Percentiles rank a stretch among this genome's conserved stretches.
Evolutionary conservation across 371 early-diverging fungal species (phyloP).

Genomic region (Mucor saturninus): DNA sequence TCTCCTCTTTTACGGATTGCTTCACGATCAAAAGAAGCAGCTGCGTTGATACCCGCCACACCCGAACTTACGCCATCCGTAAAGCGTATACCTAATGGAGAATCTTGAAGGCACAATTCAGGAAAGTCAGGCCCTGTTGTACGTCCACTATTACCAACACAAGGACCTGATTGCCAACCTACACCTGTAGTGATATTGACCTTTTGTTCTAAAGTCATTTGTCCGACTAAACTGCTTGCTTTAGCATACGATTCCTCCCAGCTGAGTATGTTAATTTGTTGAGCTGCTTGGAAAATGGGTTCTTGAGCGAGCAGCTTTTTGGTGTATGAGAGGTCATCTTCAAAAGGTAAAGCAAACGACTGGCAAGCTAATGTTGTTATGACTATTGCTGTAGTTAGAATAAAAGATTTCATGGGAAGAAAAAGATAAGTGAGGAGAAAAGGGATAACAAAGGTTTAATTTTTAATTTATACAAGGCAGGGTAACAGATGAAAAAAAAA

Average conservation of each 20-base stretch:
- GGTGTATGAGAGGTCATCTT: slow-evolving; percentile 8
- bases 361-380: background rate
- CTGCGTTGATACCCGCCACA: slow-evolving; percentile 58
- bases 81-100: slow-evolving; percentile 59
- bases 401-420: background rate
- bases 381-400: background rate
- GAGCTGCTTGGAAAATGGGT: background rate
- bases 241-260: slow-evolving; percentile 51
- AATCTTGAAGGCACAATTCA: slow-evolving; percentile 64
- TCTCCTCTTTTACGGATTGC: slow-evolving; percentile 54
- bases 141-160: slow-evolving; percentile 57
- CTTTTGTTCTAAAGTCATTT: slow-evolving; percentile 49
- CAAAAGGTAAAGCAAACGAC: background rate
- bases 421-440: background rate
- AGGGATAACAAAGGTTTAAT: too few species aligned
- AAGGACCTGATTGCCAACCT: slow-evolving; percentile 47
- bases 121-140: slow-evolving; percentile 53
- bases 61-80: slow-evolving; percentile 50
- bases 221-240: slow-evolving; percentile 34
- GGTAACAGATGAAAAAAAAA: too few species aligned
- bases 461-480: too few species aligned
- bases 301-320: background rate
- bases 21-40: slow-evolving; percentile 58
- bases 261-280: background rate
- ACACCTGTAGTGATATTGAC: slow-evolving; percentile 56